Evolutionary conservation across 371 early-diverging fungal species (phyloP).

Genomic region (Actinomortierella ambigua): DNA sequence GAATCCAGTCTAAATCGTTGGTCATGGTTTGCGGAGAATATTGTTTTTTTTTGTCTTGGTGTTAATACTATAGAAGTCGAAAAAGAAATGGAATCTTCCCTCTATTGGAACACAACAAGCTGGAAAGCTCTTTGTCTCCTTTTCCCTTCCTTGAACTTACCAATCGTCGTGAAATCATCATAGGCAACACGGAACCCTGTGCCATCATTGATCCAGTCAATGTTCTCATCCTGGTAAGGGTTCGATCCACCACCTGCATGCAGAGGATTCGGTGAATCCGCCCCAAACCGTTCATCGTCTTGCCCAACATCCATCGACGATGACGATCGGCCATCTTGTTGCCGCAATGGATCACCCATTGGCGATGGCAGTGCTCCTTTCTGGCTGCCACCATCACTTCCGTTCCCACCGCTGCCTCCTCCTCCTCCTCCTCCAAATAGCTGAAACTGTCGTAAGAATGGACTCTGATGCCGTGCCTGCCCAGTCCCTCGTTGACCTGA

Average conservation of each 20-base stretch:
- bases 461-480: too few relatives aligned
- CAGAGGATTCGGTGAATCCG: conserved; percentile 14
- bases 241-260: conserved; percentile 40
- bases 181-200: conserved; percentile 65
- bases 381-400: neutral
- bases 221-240: conserved; percentile 45
- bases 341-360: conserved; percentile 4
- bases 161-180: conserved; percentile 66
- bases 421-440: neutral
- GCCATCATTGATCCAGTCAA: conserved; percentile 54
- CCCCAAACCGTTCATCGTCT: too few relatives aligned
- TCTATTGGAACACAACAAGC: too few relatives aligned
- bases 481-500: neutral
- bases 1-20: conserved; percentile 91
- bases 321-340: too few relatives aligned
- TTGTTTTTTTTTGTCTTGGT: too few relatives aligned
- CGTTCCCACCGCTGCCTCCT: neutral
- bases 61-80: too few relatives aligned
- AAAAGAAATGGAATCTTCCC: too few relatives aligned
- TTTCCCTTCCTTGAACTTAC: conserved; percentile 18
- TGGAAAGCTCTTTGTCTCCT: too few relatives aligned
- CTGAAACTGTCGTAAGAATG: too few relatives aligned
- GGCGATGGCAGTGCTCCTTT: neutral
- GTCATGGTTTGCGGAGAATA: too few relatives aligned
- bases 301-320: too few relatives aligned